Conservation (phyloP, 768 basidiomycete genomes). For the Asterophora lycoperdoides region DNA sequence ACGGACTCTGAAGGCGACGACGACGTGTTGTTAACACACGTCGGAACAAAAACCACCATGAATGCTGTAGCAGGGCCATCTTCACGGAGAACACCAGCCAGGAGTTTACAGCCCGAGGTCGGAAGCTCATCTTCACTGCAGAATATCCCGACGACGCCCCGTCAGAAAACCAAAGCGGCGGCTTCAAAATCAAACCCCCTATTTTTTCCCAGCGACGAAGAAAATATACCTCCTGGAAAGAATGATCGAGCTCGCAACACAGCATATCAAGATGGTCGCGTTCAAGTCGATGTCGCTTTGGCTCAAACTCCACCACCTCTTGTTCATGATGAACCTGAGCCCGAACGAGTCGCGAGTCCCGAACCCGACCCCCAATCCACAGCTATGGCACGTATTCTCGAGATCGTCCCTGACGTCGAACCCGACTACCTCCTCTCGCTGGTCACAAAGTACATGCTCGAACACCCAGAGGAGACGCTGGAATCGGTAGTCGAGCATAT, state of each 20-base stretch:
- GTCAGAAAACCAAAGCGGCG: constrained; percentile 4
- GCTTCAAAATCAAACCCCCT: constrained; percentile 19
- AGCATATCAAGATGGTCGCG: not conserved
- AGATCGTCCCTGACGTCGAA: constrained; percentile 68
- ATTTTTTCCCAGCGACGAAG: constrained; percentile 35
- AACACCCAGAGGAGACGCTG: constrained; percentile 17
- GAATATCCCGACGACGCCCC: constrained; percentile 5
- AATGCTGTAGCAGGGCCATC: constrained; percentile 10
- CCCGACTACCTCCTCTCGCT: constrained; percentile 50
- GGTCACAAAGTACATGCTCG: constrained; percentile 38
- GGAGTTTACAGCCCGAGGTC: not conserved
- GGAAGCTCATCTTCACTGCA: constrained; percentile 6
- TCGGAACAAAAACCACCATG: not conserved
- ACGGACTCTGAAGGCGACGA: constrained; percentile 46
- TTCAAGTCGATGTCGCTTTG: not conserved
- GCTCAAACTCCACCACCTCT: not conserved
- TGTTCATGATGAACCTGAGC: constrained; percentile 1
- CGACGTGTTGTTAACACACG: not conserved
- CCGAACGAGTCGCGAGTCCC: not conserved
- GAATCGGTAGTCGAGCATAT: constrained; percentile 47
- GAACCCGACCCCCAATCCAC: constrained; percentile 18
- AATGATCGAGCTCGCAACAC: not conserved
- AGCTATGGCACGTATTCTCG: constrained; percentile 49
- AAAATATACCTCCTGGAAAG: constrained; percentile 26
- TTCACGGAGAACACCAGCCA: constrained; percentile 7